Evolutionary conservation across 1,139 yeast genomes (phyloP).

Genomic region (Pichia norvegensis): DNA sequence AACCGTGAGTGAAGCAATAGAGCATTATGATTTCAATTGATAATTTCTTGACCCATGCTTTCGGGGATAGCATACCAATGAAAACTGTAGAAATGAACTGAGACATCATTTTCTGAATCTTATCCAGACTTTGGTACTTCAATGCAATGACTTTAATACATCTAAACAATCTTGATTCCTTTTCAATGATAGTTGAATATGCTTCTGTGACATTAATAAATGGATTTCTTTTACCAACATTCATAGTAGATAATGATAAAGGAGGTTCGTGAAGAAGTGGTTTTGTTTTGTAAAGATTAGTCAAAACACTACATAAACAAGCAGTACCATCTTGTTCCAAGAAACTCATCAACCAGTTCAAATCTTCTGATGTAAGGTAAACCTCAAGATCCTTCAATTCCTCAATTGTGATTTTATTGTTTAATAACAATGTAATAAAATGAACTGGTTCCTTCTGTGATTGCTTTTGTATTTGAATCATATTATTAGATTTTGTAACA

Average conservation of each 20-base stretch:
- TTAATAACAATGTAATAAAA: slow-evolving; percentile 68
- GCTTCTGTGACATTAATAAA: slow-evolving; percentile 31
- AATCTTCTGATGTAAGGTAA: slow-evolving; percentile 83
- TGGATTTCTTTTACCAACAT: slow-evolving; percentile 1
- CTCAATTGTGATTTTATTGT: slow-evolving; percentile 57
- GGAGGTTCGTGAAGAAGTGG: slow-evolving; percentile 16
- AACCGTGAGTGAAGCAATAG: slow-evolving; percentile 33
- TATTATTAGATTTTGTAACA: slow-evolving; percentile 11
- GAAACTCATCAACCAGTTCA: slow-evolving; percentile 82
- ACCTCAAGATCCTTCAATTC: slow-evolving; percentile 85
- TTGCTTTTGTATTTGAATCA: slow-evolving; percentile 12
- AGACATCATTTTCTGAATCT: slow-evolving; percentile 34
- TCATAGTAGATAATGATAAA: neutral
- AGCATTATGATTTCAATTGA: slow-evolving; percentile 72
- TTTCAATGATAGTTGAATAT: slow-evolving; percentile 35
- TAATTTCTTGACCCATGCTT: slow-evolving; percentile 68
- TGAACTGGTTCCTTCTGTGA: slow-evolving; percentile 21
- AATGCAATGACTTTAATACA: slow-evolving; percentile 58
- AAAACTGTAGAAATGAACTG: slow-evolving; percentile 51
- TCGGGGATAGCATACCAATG: slow-evolving; percentile 52
- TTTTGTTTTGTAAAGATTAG: slow-evolving; percentile 27
- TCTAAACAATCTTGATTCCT: slow-evolving; percentile 52
- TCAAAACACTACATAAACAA: slow-evolving; percentile 55
- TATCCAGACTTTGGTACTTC: slow-evolving; percentile 45
- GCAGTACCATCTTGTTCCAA: slow-evolving; percentile 84